Percentiles rank a stretch among this genome's conserved stretches.
phyloP scores from a whole-genome alignment of 225 moss, liverwort and hornwort species.

The Pseudisothecium myosuroides region DNA sequence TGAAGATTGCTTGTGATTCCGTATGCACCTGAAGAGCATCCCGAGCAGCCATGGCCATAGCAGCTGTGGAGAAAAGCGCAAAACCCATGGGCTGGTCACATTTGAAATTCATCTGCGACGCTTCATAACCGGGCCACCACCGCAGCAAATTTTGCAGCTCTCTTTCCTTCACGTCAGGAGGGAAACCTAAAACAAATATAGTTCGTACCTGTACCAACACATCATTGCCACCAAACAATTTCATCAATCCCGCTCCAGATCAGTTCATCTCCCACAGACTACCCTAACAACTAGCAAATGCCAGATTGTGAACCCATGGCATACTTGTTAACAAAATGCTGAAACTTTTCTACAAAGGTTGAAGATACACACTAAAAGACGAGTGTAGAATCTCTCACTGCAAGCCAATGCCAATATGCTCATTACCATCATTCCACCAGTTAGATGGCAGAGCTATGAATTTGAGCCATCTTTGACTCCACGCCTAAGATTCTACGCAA shows the following conservation, averaged over 20 bases:
- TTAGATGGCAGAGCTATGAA: background rate
- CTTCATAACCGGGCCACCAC: constrained; percentile 99
- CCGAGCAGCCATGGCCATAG: constrained; percentile 97
- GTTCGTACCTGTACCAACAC: constrained; percentile 58
- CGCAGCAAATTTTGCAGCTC: constrained; percentile 94
- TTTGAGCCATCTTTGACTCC: background rate
- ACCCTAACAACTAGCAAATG: background rate
- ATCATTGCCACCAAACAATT: background rate
- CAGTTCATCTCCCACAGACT: background rate
- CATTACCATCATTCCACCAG: background rate
- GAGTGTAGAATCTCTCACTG: background rate
- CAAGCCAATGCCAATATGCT: background rate
- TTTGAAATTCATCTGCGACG: constrained; percentile 97
- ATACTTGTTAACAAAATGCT: background rate
- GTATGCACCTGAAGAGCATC: constrained; percentile 85
- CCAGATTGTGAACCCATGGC: background rate
- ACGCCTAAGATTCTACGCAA: background rate
- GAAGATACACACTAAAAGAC: background rate
- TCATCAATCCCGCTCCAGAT: background rate
- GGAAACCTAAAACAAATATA: constrained; percentile 90
- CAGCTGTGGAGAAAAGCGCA: constrained; percentile 86
- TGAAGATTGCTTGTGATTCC: background rate
- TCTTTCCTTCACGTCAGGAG: constrained; percentile 88
- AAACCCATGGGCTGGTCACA: constrained; percentile 99
- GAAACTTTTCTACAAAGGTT: background rate